Percentiles rank a stretch among this genome's conserved stretches.
phyloP scores from a whole-genome alignment of 2,329 filamentous ascomycete species.

The Botryotinia calthae region DNA sequence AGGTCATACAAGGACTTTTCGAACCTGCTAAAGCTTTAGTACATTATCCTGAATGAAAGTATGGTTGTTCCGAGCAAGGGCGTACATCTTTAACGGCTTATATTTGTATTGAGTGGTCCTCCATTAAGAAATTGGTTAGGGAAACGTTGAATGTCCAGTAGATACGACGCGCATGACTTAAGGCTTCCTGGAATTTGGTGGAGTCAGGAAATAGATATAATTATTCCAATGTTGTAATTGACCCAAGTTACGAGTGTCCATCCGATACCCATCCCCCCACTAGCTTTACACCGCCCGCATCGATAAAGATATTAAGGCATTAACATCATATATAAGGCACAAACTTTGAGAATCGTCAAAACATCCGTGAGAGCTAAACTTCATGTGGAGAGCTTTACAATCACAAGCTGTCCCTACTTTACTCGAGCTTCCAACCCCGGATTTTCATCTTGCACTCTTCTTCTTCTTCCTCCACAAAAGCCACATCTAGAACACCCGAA shows the following conservation, averaged over 20 bases:
- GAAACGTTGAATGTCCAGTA: slow-evolving; percentile 1
- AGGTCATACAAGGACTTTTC: slow-evolving; percentile 99
- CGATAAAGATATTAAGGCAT: neutral
- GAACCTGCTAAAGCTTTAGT: slow-evolving; percentile 62
- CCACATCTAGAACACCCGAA: neutral
- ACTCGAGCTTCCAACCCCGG: slow-evolving; percentile 1
- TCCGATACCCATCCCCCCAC: slow-evolving; percentile 1
- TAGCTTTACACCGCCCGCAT: slow-evolving; percentile 10
- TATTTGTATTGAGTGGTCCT: slow-evolving; percentile 1
- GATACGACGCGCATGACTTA: slow-evolving; percentile 10
- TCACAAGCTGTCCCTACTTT: slow-evolving; percentile 14
- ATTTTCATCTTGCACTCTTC: neutral
- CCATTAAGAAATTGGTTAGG: slow-evolving; percentile 19
- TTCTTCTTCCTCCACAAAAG: neutral
- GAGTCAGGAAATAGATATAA: neutral
- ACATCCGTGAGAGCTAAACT: neutral
- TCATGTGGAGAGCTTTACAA: slow-evolving; percentile 11
- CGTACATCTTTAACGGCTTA: slow-evolving; percentile 24
- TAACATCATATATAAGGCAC: neutral
- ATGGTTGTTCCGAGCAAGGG: neutral
- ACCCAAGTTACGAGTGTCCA: slow-evolving; percentile 2
- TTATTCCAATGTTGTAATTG: neutral
- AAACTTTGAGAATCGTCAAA: neutral
- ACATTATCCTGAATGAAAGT: neutral
- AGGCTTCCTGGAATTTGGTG: neutral